Evolutionary conservation across 768 basidiomycete species (phyloP).

Genomic region (Leccinum aurantiacum): DNA sequence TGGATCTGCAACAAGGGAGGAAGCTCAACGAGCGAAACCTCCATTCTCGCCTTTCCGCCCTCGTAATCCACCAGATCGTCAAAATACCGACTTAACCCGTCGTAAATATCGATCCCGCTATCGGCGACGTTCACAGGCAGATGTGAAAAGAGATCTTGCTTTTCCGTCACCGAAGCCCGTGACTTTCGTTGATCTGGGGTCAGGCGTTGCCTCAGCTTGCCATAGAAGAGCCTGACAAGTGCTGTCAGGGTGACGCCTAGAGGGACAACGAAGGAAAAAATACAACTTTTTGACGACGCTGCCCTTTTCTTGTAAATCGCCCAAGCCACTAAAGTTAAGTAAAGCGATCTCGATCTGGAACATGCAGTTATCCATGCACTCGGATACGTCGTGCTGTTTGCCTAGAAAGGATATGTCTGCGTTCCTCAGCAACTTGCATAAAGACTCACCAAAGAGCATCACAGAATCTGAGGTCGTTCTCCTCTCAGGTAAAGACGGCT

Average conservation of each 20-base stretch:
- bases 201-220: slow-evolving; percentile 73
- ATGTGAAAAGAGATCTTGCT: slow-evolving; percentile 91
- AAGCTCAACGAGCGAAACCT: slow-evolving; percentile 79
- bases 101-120: slow-evolving; percentile 89
- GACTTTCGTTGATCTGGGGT: slow-evolving; percentile 39
- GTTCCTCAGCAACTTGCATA: neutral
- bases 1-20: slow-evolving; percentile 95
- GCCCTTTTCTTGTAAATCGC: slow-evolving; percentile 52
- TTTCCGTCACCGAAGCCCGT: slow-evolving; percentile 68
- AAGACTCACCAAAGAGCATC: slow-evolving; percentile 84
- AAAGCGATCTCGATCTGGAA: slow-evolving; percentile 96
- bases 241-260: slow-evolving; percentile 4
- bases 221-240: slow-evolving; percentile 75
- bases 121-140: slow-evolving; percentile 91
- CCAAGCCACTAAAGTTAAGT: slow-evolving; percentile 60
- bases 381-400: slow-evolving; percentile 95
- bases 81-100: slow-evolving; percentile 90
- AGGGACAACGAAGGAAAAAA: neutral
- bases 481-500: slow-evolving; percentile 58
- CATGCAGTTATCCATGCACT: slow-evolving; percentile 99
- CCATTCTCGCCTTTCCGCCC: slow-evolving; percentile 84
- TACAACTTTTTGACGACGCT: slow-evolving; percentile 81
- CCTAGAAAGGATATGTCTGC: slow-evolving; percentile 44
- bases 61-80: slow-evolving; percentile 87
- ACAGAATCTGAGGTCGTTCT: slow-evolving; percentile 63